Evolutionary conservation across 257 asterid species (phyloP), one percentile per base, ranked within the genome.

Genomic region (Rauvolfia tetraphylla): DNA sequence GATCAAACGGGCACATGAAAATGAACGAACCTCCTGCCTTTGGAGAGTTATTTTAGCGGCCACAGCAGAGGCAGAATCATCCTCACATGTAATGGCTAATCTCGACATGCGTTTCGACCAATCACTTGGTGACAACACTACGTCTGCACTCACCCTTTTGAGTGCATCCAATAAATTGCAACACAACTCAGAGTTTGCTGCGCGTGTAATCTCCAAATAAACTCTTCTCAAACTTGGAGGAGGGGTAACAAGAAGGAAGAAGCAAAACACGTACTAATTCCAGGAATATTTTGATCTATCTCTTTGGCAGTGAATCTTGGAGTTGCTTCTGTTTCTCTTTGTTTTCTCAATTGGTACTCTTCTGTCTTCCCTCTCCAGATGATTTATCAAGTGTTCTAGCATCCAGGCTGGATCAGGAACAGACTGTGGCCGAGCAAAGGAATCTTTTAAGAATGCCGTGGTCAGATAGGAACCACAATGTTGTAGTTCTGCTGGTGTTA

Each of bases 101-200:
- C 14, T 66, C 29, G 10, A 7, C 29, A 18, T 20, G 7, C 12
- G 33, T 42, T 63, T 3, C 33, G 2, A 20, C 39, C 70, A 56
- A 68, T 68, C 80, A 42, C 75, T 54, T 22, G 49, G 39, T 41
- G 75, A 53, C 75, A 77, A 57, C 58, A 12, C 66, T 44, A 46
- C 31, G 4, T 53, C 25, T 68, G 31, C 42, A 36, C 12, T 5
- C 15, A 61, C 4, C 65, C 76, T 6, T 14, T 54, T 54, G 76
- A 31, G 53, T 39, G 31, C 66, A 33, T 51, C 76, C 63, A 39
- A 49, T 2, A 7, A 49, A 51, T 29, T 72, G 41, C 65, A 72
- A 72, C 51, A 51, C 29, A 17, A 18, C 56, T 13, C 1, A 14
- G 17, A 14, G 17, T 1, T 2, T 1, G 17, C 6, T 41, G 46